Evolutionary conservation across 176 grass and related monocot species (phyloP).

Genomic region (Aegilops bicornis): DNA sequence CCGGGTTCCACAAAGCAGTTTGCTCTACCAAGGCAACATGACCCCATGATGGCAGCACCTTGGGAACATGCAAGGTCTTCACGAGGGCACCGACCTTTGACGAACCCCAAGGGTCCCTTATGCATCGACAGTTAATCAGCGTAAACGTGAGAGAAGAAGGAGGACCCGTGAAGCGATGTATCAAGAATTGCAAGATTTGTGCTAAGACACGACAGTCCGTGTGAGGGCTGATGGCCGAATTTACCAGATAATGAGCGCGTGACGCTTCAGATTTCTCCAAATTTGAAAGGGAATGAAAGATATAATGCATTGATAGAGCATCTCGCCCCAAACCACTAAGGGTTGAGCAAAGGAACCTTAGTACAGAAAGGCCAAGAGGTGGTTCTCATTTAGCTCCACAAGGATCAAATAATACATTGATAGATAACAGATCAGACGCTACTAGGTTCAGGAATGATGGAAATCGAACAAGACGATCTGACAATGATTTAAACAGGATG

Average conservation of each 20-base stretch:
- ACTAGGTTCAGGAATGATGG: too few relatives aligned
- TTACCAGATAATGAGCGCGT: not conserved
- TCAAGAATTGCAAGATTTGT: not conserved
- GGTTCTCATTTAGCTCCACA: too few relatives aligned
- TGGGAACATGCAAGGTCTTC: not conserved
- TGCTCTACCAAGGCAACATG: too few relatives aligned
- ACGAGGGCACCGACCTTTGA: not conserved
- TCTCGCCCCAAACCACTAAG: not conserved
- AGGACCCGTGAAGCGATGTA: not conserved
- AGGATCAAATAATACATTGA: too few relatives aligned
- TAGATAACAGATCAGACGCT: too few relatives aligned
- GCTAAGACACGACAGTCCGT: not conserved
- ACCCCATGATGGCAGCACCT: not conserved
- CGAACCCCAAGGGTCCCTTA: not conserved
- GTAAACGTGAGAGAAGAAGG: not conserved
- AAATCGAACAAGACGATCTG: too few relatives aligned
- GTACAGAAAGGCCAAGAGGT: too few relatives aligned
- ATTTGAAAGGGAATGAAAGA: not conserved
- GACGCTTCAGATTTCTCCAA: not conserved
- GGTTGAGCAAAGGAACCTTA: not conserved
- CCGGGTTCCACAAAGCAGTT: too few relatives aligned
- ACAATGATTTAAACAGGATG: too few relatives aligned
- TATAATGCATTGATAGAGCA: not conserved
- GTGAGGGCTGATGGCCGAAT: not conserved
- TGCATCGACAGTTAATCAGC: not conserved